Evolutionary conservation across 805 yeast genomes (phyloP), one percentile per base, ranked within the genome.

Genomic region (Yamadazyma akitaensis): DNA sequence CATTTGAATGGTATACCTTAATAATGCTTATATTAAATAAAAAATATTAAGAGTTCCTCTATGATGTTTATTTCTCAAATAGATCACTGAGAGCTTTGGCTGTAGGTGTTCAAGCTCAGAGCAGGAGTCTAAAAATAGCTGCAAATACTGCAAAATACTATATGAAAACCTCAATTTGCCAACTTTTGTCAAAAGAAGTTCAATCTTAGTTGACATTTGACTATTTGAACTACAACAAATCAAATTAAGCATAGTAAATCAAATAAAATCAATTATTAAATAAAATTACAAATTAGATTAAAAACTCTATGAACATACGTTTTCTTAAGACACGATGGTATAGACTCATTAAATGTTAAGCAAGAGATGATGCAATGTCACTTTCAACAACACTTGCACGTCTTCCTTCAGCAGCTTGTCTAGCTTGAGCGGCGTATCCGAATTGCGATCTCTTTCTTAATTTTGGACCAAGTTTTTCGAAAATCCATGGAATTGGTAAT

Each of bases 401-500:
- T 35, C 17, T 26, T 13, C 31, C 28, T 25, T 25, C 18, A 11
- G 26, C 16, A 26, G 37, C 24, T 13, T 35, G 19, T 17, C 25
- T 35, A 8, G 40, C 10, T 26, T 14, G 41, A 7, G 49, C 46
- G 46, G 73, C 75, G 59, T 76, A 82, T 34, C 89, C 86, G 55
- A 72, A 85, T 53, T 71, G 74, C 2, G 89, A 82, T 37, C 55
- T 64, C 40, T 59, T 56, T 72, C 95, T 81, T 48, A 87, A 62
- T 19, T 44, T 48, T 9, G 80, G 72, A 19, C 92, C 94, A 64
- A 73, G 79, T 32, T 62, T 70, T 47, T 72, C 78, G 59, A 85
- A 84, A 9, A 81, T 59, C 81, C 87, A 85, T 11, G 92, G 92
- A 42, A 84, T 83, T 12, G 92, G 91, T 17, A 82, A 69, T 80